phyloP scores from a whole-genome alignment of 306 rosid genomes.

The Inga laurina region DNA sequence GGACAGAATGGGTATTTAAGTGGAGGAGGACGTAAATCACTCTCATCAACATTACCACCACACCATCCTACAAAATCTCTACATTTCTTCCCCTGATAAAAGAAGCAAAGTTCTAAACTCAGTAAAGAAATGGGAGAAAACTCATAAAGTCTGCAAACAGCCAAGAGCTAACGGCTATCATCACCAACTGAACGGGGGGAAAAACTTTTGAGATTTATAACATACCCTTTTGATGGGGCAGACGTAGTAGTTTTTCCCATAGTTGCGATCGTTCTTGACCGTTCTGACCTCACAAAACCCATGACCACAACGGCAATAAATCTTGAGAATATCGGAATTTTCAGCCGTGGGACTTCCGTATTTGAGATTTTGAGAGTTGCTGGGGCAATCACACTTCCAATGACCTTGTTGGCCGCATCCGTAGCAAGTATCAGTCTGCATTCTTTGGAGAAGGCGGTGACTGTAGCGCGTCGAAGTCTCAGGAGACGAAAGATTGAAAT shows the following conservation, averaged over 20 bases:
- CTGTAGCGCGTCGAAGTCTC: not conserved
- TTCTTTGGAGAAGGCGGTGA: not conserved
- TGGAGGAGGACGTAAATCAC: constrained; percentile 29
- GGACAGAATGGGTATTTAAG: constrained; percentile 38
- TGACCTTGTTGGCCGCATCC: constrained; percentile 32
- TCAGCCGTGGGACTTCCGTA: not conserved
- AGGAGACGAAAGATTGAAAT: not conserved
- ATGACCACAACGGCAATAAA: constrained; percentile 43
- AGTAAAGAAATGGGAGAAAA: not conserved
- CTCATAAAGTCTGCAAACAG: not conserved
- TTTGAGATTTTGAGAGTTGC: not conserved
- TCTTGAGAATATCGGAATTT: not conserved
- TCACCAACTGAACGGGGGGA: not conserved
- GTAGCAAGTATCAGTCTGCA: constrained; percentile 26
- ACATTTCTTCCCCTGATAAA: constrained; percentile 37
- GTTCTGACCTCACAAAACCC: constrained; percentile 29
- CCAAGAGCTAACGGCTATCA: not conserved
- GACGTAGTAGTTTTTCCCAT: constrained; percentile 23
- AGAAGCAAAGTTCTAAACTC: not conserved
- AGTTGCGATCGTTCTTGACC: not conserved
- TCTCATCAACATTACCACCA: constrained; percentile 18
- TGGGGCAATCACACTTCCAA: constrained; percentile 32
- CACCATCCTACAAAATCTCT: constrained; percentile 8
- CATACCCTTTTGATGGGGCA: constrained; percentile 54
- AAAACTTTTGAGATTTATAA: not conserved